Base-by-base conservation (phyloP, 2,329 filamentous ascomycete species). In the Calonectria naviculata region DNA sequence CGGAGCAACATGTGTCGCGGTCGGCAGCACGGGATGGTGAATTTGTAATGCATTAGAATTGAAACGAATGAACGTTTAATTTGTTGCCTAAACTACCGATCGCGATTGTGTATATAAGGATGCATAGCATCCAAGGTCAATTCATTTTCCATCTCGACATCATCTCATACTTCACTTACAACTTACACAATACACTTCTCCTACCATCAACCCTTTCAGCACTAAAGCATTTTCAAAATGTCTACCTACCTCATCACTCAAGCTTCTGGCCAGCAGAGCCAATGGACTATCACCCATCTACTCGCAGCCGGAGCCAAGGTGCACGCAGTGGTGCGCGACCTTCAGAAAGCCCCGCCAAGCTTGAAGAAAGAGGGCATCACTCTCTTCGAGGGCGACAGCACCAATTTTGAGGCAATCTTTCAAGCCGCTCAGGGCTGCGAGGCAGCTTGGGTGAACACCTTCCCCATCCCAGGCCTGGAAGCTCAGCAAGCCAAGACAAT, bases 321-420 rank as follows among this genome's bases (percentile, higher is more conserved):
- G 61, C 82, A 84, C 36, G 83, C 80, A 0, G 66, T 84, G 5
- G 82, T 84, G 1, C 82, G 83, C 49, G 73, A 84, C 60, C 78
- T 76, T 8, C 61, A 79, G 21, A 82, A 80, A 28, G 58, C 78
- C 4, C 79, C 80, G 0, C 9, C 70, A 1, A 42, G 75, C 67
- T 71, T 84, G 17, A 66, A 78, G 3, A 24, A 73, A 7, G 73
- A 76, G 0, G 73, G 72, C 12, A 76, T 84, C 46, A 83, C 78
- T 0, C 12, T 84, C 21, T 84, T 84, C 70, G 70, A 84, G 63
- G 83, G 82, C 6, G 80, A 83, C 15, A 83, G 79, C 72, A 74
- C 70, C 10, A 77, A 83, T 19, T 74, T 77, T 24, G 80, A 83
- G 0, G 78, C 73, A 0, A 72, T 84, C 28, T 74, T 75, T 31